Evolutionary conservation across 2,329 filamentous ascomycete species (phyloP).

Genomic region (Penicillium occitanis): DNA sequence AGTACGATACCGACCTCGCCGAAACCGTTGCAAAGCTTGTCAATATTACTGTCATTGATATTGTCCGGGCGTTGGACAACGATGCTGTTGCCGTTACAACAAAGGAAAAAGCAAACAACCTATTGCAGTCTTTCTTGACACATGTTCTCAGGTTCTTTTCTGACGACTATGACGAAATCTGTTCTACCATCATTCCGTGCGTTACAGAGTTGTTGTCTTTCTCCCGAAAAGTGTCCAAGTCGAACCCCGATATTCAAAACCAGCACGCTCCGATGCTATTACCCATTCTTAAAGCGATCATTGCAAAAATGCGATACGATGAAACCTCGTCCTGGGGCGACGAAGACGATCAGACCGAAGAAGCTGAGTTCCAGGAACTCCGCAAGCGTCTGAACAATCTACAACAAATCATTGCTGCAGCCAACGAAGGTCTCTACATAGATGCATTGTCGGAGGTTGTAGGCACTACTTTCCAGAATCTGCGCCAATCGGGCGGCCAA

Average conservation of each 20-base stretch:
- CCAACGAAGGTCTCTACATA: constrained; percentile 85
- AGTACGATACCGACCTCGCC: constrained; percentile 92
- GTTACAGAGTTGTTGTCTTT: constrained; percentile 90
- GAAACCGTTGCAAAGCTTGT: constrained; percentile 94
- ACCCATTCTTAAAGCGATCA: constrained; percentile 85
- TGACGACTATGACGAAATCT: constrained; percentile 97
- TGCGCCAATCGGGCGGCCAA: constrained; percentile 69
- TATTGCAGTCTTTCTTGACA: constrained; percentile 80
- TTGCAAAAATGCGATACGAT: constrained; percentile 96
- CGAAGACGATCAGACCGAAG: constrained; percentile 91
- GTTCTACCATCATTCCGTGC: constrained; percentile 90
- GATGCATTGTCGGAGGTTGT: constrained; percentile 85
- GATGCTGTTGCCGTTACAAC: constrained; percentile 60
- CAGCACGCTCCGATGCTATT: constrained; percentile 80
- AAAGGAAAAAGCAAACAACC: constrained; percentile 72
- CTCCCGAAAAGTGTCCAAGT: constrained; percentile 73
- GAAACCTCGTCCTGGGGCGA: constrained; percentile 91
- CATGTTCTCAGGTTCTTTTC: constrained; percentile 91
- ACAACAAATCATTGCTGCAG: constrained; percentile 87
- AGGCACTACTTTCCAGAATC: constrained; percentile 78
- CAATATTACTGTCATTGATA: constrained; percentile 82
- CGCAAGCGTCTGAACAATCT: constrained; percentile 85
- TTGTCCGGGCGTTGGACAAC: constrained; percentile 82
- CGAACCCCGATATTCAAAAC: constrained; percentile 62
- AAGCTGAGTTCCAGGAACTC: constrained; percentile 95